These are phyloP conservation scores for Scedosporium dehoogii DNA, from an alignment of 2,329 filamentous ascomycete species.

Conservation along the genomic window DNA sequence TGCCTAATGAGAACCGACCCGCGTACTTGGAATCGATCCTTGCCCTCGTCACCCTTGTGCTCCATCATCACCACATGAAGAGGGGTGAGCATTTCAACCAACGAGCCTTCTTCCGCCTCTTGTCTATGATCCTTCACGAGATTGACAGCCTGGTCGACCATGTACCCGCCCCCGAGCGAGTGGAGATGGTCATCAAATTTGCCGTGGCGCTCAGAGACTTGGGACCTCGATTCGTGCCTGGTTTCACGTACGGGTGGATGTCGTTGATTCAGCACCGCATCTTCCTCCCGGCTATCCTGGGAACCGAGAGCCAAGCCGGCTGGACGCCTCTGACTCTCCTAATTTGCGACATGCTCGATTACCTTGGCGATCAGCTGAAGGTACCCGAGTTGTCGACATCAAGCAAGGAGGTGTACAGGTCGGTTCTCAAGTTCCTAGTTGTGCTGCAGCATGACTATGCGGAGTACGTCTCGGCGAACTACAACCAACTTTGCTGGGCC, in stretches of 20 bases:
- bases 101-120: conserved; percentile 82
- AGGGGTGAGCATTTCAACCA: conserved; percentile 76
- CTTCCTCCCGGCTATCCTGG: conserved; percentile 71
- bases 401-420: conserved; percentile 76
- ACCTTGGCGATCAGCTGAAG: conserved; percentile 73
- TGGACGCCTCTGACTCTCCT: conserved; percentile 69
- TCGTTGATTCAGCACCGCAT: conserved; percentile 72
- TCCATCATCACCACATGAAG: conserved; percentile 77
- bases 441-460: conserved; percentile 90
- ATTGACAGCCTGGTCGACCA: conserved; percentile 51
- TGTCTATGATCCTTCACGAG: conserved; percentile 74
- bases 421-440: conserved; percentile 70
- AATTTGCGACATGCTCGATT: conserved; percentile 60
- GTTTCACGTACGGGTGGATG: conserved; percentile 80
- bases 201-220: conserved; percentile 62
- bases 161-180: conserved; percentile 49
- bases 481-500: conserved; percentile 68
- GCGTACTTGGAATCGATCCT: conserved; percentile 70
- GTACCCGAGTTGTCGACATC: conserved; percentile 56
- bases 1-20: conserved; percentile 45
- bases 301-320: conserved; percentile 47
- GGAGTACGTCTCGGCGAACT: conserved; percentile 83
- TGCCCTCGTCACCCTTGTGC: conserved; percentile 65
- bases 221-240: conserved; percentile 67
- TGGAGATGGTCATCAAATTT: conserved; percentile 62